Conservation (phyloP, 495 filamentous ascomycete species). For the Neurospora sp. region DNA sequence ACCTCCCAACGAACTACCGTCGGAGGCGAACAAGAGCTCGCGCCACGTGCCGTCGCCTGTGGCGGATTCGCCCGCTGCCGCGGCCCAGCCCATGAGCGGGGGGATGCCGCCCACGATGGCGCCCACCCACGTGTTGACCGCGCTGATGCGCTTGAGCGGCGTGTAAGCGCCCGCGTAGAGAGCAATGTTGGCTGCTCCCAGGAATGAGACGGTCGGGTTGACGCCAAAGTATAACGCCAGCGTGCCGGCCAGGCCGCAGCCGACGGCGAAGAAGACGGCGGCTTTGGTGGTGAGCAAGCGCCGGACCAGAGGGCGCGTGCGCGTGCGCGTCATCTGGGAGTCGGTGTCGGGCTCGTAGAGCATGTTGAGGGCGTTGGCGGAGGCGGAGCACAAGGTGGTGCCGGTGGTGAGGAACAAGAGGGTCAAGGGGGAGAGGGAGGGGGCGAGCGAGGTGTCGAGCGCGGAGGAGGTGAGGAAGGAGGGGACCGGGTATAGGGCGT, state of each 20-base stretch:
- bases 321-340: constrained; percentile 82
- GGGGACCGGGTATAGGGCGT: constrained; percentile 84
- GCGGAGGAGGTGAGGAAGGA: constrained; percentile 61
- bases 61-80: constrained; percentile 81
- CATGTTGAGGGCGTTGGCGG: constrained; percentile 95
- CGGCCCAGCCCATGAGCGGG: constrained; percentile 96
- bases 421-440: constrained; percentile 81
- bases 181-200: constrained; percentile 75
- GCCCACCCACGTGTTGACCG: constrained; percentile 90
- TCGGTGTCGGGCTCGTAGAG: constrained; percentile 85
- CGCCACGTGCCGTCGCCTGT: constrained; percentile 59
- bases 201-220: constrained; percentile 82
- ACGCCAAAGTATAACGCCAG: constrained; percentile 73
- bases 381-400: constrained; percentile 74
- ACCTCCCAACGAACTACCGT: constrained; percentile 57
- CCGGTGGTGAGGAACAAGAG: constrained; percentile 86
- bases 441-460: constrained; percentile 44
- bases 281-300: constrained; percentile 62
- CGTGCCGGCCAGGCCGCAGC: constrained; percentile 55
- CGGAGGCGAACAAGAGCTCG: constrained; percentile 54
- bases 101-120: constrained; percentile 90
- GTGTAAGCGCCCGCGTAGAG: constrained; percentile 92
- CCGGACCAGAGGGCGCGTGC: constrained; percentile 80
- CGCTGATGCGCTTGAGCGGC: constrained; percentile 76
- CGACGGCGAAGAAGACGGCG: constrained; percentile 71